Evolutionary conservation across 2,329 filamentous ascomycete species (phyloP), one percentile per base, ranked within the genome.

Genomic region (Saccharata proteae): DNA sequence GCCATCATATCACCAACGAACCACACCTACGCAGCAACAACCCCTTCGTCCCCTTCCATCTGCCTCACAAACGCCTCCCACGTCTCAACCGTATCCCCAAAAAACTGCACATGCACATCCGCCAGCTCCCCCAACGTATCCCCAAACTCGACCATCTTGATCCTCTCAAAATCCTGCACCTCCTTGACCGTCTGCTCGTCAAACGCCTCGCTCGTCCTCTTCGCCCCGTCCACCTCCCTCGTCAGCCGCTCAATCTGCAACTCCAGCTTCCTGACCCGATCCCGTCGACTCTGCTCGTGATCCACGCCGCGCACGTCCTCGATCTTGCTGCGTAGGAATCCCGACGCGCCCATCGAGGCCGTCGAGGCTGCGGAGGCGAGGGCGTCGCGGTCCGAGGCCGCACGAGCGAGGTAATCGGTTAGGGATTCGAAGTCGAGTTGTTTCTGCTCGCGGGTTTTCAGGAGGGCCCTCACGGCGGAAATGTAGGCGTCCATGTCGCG

Each of bases 401-500:
- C 84, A 54, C 93, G 93, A 60, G 82, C 82, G 32, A 94, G 80
- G 56, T 96, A 96, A 52, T 96, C 88, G 16, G 85, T 93, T 19
- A 98, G 69, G 42, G 84, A 86, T 59, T 98, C 90, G 49, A 88
- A 93, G 61, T 98, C 90, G 36, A 98, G 78, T 55, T 98, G 90
- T 54, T 98, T 98, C 61, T 92, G 85, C 61, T 98, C 90, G 20
- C 90, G 78, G 2, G 83, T 83, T 55, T 93, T 93, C 40, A 98
- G 74, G 4, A 98, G 75, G 15, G 74, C 69, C 57, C 93, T 93
- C 27, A 96, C 65, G 0, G 85, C 80, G n/a, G 72, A 62, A 42
- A 85, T 88, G 58, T 96, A 98, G 16, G 85, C 80, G 46, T 92
- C 82, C 86, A 96, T 93, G 59, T 98, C 90, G 30, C 85, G 76